Evolutionary conservation across 1,284 basidiomycete genomes (phyloP).

Genomic region (Cystobasidium sp.): DNA sequence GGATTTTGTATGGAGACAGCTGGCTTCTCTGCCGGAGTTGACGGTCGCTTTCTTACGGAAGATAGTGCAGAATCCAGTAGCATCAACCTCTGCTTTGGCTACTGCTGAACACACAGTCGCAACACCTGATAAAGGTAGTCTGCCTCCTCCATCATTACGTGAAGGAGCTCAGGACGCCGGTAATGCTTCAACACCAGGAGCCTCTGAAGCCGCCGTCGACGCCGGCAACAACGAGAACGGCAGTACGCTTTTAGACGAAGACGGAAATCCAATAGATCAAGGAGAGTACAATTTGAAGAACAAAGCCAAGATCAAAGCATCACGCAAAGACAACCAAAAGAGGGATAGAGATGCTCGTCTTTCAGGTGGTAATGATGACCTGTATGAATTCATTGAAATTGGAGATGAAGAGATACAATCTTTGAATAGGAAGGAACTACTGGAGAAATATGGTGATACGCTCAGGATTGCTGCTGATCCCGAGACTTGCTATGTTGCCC

Average conservation of each 20-base stretch:
- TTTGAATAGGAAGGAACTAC: slow-evolving; percentile 61
- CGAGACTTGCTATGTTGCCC: slow-evolving; percentile 72
- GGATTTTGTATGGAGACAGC: slow-evolving; percentile 76
- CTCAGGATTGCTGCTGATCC: slow-evolving; percentile 75
- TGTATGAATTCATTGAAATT: slow-evolving; percentile 15
- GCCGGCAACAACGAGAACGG: slow-evolving; percentile 63
- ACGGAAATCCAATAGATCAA: slow-evolving; percentile 9
- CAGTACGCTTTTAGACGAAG: slow-evolving; percentile 61
- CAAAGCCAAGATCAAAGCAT: slow-evolving; percentile 35
- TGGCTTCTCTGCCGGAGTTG: slow-evolving; percentile 72
- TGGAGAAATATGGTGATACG: slow-evolving; percentile 57
- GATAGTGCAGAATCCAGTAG: not conserved
- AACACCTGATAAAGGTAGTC: not conserved
- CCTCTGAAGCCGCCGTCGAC: slow-evolving; percentile 61
- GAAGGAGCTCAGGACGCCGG: not conserved
- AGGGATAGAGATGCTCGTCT: slow-evolving; percentile 39
- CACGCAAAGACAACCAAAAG: not conserved
- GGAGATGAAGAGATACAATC: slow-evolving; percentile 33
- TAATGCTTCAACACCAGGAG: slow-evolving; percentile 54
- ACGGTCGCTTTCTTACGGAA: slow-evolving; percentile 63
- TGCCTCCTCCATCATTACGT: not conserved
- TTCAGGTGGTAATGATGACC: not conserved
- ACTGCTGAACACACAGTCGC: too few relatives aligned
- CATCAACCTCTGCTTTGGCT: not conserved
- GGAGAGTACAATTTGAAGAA: slow-evolving; percentile 22